Conservation (phyloP, 2,329 filamentous ascomycete genomes). For the Arthrinium puccinioides region DNA sequence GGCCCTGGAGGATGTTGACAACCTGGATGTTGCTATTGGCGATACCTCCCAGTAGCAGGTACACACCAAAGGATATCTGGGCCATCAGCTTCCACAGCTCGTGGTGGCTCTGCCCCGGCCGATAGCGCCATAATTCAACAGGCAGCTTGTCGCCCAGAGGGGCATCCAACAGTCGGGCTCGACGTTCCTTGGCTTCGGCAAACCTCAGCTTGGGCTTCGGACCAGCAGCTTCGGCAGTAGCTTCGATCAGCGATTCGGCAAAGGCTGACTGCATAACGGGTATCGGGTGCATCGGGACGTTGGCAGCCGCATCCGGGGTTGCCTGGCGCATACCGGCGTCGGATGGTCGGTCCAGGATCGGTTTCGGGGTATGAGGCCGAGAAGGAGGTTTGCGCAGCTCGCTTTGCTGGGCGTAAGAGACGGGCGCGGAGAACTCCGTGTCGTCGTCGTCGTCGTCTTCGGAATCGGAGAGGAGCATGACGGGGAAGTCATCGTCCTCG, state of each 20-base stretch:
- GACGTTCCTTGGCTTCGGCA: conserved; percentile 53
- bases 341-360: conserved; percentile 10
- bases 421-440: not conserved
- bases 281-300: conserved; percentile 57
- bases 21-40: conserved; percentile 87
- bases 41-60: conserved; percentile 75
- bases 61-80: conserved; percentile 90
- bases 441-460: conserved; percentile 7
- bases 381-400: conserved; percentile 7
- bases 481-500: conserved; percentile 6
- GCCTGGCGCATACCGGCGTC: conserved; percentile 18
- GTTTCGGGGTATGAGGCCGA: conserved; percentile 10
- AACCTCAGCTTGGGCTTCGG: conserved; percentile 45
- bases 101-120: conserved; percentile 70
- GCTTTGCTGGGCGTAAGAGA: conserved; percentile 2
- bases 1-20: conserved; percentile 78
- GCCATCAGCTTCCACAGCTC: conserved; percentile 85
- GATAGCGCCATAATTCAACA: conserved; percentile 68
- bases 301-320: conserved; percentile 21
- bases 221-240: conserved; percentile 40
- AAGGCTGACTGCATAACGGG: conserved; percentile 73
- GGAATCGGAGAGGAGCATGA: conserved; percentile 8
- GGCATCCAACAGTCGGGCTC: conserved; percentile 61
- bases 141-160: conserved; percentile 63
- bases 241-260: conserved; percentile 72